Percentiles rank a stretch among this genome's conserved stretches.
These are phyloP conservation scores for Scheffersomyces titani DNA, from an alignment of 1,139 yeast genomes.

Conservation along the genomic window DNA sequence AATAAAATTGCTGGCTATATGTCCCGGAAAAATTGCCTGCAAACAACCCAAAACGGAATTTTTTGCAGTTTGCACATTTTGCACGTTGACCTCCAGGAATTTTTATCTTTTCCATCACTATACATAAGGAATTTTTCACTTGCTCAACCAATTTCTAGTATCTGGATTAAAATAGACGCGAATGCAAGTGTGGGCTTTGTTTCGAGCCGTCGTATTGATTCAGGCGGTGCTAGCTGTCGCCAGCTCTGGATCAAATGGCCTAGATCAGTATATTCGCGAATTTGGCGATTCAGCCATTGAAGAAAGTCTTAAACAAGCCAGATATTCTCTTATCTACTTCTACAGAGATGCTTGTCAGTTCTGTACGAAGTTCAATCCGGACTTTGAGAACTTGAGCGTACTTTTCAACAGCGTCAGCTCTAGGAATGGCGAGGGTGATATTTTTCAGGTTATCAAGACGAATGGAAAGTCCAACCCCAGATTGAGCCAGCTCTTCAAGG, in stretches of 20 bases:
- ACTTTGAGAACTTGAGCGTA: slow-evolving; percentile 32
- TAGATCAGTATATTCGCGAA: slow-evolving; percentile 12
- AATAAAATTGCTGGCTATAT: neutral
- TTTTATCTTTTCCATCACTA: slow-evolving; percentile 2
- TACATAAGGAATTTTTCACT: neutral
- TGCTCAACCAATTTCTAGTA: neutral
- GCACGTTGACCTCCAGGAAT: neutral
- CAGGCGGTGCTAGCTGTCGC: neutral
- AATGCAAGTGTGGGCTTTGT: slow-evolving; percentile 13
- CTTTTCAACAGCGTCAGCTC: slow-evolving; percentile 22
- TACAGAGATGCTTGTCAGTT: slow-evolving; percentile 38
- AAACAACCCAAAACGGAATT: neutral
- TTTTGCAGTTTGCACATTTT: neutral
- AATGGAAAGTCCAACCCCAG: slow-evolving; percentile 26
- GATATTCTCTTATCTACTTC: slow-evolving; percentile 44
- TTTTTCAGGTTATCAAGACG: slow-evolving; percentile 33
- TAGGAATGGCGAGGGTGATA: slow-evolving; percentile 3
- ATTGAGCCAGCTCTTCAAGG: slow-evolving; percentile 26
- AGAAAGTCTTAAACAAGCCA: slow-evolving; percentile 18
- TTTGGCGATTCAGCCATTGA: slow-evolving; percentile 20
- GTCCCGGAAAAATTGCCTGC: neutral
- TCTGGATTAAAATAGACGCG: slow-evolving; percentile 1
- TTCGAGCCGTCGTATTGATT: neutral
- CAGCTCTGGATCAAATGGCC: neutral
- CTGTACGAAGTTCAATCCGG: slow-evolving; percentile 38